Conservation (phyloP, 2,329 filamentous ascomycete species). For the Pseudocercospora pini-densiflorae region DNA sequence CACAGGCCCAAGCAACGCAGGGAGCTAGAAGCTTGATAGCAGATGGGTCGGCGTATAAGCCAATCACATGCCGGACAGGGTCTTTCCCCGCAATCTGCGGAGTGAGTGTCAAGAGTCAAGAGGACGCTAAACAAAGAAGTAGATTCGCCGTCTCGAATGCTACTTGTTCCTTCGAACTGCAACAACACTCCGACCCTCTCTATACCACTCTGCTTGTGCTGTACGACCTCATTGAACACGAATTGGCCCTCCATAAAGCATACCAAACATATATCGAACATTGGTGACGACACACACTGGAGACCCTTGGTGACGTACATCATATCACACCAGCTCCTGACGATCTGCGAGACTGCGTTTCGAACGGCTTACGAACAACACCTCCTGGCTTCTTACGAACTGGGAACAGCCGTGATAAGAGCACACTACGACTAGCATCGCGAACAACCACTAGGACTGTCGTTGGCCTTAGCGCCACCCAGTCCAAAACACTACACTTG, state of each 20-base stretch:
- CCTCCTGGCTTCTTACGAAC: background rate
- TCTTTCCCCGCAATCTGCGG: constrained; percentile 15
- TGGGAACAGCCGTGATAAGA: background rate
- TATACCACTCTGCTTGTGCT: background rate
- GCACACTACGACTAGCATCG: constrained; percentile 6
- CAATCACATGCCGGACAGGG: constrained; percentile 7
- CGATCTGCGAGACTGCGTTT: constrained; percentile 7
- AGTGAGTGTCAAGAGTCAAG: background rate
- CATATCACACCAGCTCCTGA: constrained; percentile 4
- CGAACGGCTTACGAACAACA: background rate
- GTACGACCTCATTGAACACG: background rate
- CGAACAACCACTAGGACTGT: constrained; percentile 16
- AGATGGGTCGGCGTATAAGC: background rate
- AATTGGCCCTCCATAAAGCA: background rate
- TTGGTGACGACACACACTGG: constrained; percentile 4
- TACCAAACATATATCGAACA: background rate
- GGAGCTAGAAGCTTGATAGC: constrained; percentile 4
- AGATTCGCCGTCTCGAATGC: background rate
- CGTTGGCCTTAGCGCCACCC: constrained; percentile 20
- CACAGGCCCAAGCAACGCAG: background rate
- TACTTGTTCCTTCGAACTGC: constrained; percentile 3
- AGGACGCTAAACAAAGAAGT: constrained; percentile 9
- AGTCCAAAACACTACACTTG: constrained; percentile 6
- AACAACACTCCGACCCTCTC: background rate
- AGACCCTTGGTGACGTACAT: background rate